Percentiles rank a stretch among this genome's conserved stretches.
Evolutionary conservation across 176 grass and related monocot species (phyloP).

Genomic region (Rhipidocladum racemiflorum): DNA sequence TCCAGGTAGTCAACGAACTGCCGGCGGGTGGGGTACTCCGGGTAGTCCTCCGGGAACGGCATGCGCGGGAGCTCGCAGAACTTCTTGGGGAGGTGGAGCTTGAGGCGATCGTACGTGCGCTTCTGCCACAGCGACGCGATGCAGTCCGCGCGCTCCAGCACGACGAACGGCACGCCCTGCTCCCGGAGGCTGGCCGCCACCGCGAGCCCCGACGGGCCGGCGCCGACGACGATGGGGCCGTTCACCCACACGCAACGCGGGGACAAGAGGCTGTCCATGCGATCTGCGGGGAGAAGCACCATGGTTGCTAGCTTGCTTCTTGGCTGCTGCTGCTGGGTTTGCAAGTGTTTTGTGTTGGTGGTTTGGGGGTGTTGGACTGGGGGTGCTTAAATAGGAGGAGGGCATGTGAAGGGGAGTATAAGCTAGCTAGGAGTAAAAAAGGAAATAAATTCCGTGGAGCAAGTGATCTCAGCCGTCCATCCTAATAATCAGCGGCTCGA

Average conservation of each 20-base stretch:
- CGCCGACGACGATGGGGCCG: constrained; percentile 82
- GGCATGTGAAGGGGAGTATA: constrained; percentile 15
- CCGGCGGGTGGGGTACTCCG: constrained; percentile 67
- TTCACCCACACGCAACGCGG: constrained; percentile 51
- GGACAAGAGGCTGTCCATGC: constrained; percentile 52
- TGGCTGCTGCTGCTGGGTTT: neutral
- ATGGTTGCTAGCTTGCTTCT: constrained; percentile 4
- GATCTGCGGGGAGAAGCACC: constrained; percentile 29
- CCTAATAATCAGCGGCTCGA: no score
- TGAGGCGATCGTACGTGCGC: constrained; percentile 79
- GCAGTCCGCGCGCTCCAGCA: constrained; percentile 69
- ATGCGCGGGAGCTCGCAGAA: constrained; percentile 81
- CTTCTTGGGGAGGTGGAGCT: constrained; percentile 82
- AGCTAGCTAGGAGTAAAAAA: neutral
- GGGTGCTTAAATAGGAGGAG: constrained; percentile 52
- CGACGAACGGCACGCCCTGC: constrained; percentile 62
- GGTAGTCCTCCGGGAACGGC: constrained; percentile 62
- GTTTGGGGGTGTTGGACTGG: neutral
- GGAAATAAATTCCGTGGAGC: no score
- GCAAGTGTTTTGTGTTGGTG: constrained; percentile 47
- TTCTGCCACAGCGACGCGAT: constrained; percentile 77
- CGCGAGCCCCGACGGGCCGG: constrained; percentile 62
- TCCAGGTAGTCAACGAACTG: constrained; percentile 78
- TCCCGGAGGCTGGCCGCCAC: constrained; percentile 63
- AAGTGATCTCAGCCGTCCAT: no score